Evolutionary conservation across 2,329 filamentous ascomycete genomes (phyloP).

Genomic region (Escovopsis sp.): DNA sequence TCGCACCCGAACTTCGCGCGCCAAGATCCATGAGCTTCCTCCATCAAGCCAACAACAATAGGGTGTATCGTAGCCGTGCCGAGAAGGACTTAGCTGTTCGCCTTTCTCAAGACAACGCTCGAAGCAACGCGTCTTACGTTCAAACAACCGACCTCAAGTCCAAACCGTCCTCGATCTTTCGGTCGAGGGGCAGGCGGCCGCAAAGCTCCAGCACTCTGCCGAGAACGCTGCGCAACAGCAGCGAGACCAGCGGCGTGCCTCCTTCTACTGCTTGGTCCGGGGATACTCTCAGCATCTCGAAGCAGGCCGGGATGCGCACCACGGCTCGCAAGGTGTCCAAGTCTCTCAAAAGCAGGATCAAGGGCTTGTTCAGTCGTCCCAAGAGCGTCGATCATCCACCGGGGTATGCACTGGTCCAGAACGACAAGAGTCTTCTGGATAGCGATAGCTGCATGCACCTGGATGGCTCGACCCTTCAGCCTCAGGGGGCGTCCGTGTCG

Average conservation of each 20-base stretch:
- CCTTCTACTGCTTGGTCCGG: constrained; percentile 17
- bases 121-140: constrained; percentile 17
- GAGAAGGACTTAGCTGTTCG: constrained; percentile 22
- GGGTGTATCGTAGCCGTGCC: constrained; percentile 4
- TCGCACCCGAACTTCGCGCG: constrained; percentile 21
- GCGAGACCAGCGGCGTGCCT: constrained; percentile 23
- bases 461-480: constrained; percentile 14
- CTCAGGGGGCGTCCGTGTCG: constrained; percentile 30
- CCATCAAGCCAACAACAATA: constrained; percentile 2
- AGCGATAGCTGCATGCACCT: constrained; percentile 19
- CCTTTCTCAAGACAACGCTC: constrained; percentile 16
- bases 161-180: constrained; percentile 31
- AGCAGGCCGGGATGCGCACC: constrained; percentile 24
- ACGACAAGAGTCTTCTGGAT: constrained; percentile 10
- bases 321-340: constrained; percentile 49
- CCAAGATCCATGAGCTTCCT: constrained; percentile 44
- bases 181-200: constrained; percentile 20
- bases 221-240: constrained; percentile 35
- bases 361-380: constrained; percentile 21
- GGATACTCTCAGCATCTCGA: constrained; percentile 11
- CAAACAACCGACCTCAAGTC: constrained; percentile 20
- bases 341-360: constrained; percentile 46
- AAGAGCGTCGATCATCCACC: constrained; percentile 9
- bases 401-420: constrained; percentile 1
- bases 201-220: constrained; percentile 25